These are phyloP conservation scores for Asterella californica DNA, from an alignment of 225 moss, liverwort and hornwort genomes.

Conservation along the genomic window DNA sequence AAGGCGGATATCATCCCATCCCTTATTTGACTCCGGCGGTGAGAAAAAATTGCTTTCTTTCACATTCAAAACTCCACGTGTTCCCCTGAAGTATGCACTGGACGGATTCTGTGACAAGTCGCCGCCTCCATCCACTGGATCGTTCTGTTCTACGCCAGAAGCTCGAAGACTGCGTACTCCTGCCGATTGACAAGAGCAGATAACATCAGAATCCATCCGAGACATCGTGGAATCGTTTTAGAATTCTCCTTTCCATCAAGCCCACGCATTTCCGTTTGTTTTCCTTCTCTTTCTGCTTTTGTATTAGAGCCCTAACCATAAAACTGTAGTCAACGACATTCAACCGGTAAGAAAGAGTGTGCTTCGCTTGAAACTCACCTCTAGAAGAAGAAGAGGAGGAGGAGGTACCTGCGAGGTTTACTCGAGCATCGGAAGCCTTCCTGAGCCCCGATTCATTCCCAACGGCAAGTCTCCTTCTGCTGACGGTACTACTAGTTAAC, in stretches of 20 bases:
- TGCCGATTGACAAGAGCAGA: not conserved
- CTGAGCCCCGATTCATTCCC: not conserved
- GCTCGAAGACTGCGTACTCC: not conserved
- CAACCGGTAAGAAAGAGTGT: not conserved
- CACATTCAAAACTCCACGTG: constrained; percentile 17
- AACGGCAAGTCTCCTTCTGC: not conserved
- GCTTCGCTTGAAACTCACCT: not conserved
- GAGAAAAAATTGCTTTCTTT: constrained; percentile 34
- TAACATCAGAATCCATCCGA: not conserved
- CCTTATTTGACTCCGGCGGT: constrained; percentile 30
- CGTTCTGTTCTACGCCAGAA: not conserved
- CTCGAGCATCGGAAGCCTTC: not conserved
- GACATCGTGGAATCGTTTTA: not conserved
- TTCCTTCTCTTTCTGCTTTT: not conserved
- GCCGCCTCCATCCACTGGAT: not conserved
- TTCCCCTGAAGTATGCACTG: constrained; percentile 23
- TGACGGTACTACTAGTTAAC: not conserved
- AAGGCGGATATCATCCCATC: constrained; percentile 39
- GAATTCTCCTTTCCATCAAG: not conserved
- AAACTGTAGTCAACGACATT: not conserved
- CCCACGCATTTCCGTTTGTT: not conserved
- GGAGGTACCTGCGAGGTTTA: not conserved
- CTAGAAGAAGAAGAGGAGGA: not conserved
- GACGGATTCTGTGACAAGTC: not conserved
- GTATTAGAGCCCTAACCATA: not conserved